Evolutionary conservation across 306 rosid species (phyloP).

Genomic region (Geum urbanum): DNA sequence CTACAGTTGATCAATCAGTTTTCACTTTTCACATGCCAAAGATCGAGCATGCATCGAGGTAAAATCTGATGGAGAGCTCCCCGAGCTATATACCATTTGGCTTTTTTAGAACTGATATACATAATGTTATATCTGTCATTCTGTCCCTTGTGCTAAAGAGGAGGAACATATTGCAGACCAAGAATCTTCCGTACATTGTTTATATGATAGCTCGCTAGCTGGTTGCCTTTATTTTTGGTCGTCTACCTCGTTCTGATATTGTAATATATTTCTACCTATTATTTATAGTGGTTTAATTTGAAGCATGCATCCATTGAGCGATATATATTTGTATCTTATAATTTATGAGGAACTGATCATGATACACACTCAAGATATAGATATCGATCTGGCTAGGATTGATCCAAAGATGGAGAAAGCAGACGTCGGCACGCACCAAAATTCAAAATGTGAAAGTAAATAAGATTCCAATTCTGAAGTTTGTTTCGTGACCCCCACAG

Average conservation of each 20-base stretch:
- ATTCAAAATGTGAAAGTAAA: neutral
- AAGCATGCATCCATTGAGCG: neutral
- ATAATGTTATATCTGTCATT: neutral
- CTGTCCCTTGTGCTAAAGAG: neutral
- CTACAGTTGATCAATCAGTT: neutral
- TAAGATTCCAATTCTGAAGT: neutral
- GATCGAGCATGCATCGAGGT: neutral
- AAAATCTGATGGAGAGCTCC: neutral
- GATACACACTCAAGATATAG: neutral
- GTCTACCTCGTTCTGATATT: neutral
- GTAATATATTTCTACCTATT: neutral
- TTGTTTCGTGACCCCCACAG: conserved; percentile 4
- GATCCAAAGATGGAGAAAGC: neutral
- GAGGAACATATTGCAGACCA: neutral
- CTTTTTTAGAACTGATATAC: neutral
- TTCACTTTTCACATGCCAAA: neutral
- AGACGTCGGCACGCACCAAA: no score
- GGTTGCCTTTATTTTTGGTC: conserved; percentile 8
- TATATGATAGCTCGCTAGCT: neutral
- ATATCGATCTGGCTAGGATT: neutral
- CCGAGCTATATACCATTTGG: neutral
- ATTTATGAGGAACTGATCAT: neutral
- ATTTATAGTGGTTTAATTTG: neutral
- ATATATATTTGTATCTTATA: neutral
- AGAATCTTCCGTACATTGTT: neutral